Conservation (phyloP, 2,329 filamentous ascomycete species). For the Myriosclerotinia curreyana region DNA sequence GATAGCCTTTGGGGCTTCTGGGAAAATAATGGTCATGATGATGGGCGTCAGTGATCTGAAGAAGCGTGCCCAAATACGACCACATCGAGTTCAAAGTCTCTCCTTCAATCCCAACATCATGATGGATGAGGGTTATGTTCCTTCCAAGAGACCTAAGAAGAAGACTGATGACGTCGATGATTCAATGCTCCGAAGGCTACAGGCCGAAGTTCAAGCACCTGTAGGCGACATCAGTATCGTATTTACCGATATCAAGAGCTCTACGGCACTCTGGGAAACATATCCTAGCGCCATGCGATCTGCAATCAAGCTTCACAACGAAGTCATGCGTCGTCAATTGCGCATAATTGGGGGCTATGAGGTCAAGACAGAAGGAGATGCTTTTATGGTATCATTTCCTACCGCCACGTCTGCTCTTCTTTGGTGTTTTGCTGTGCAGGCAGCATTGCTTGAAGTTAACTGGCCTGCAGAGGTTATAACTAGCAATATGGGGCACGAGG, state of each 20-base stretch:
- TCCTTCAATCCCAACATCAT: slow-evolving; percentile 76
- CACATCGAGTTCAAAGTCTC: slow-evolving; percentile 71
- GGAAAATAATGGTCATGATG: slow-evolving; percentile 99
- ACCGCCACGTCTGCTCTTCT: slow-evolving; percentile 91
- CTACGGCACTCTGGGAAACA: slow-evolving; percentile 92
- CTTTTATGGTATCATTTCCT: slow-evolving; percentile 98
- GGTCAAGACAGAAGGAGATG: slow-evolving; percentile 99
- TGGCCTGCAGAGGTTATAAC: slow-evolving; percentile 94
- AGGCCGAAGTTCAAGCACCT: slow-evolving; percentile 86
- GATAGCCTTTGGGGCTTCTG: slow-evolving; percentile 89
- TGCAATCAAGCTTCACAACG: slow-evolving; percentile 96
- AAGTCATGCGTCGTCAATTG: slow-evolving; percentile 90
- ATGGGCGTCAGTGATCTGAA: slow-evolving; percentile 89
- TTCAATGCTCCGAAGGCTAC: slow-evolving; percentile 80
- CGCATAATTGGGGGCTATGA: slow-evolving; percentile 95
- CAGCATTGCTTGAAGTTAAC: slow-evolving; percentile 77
- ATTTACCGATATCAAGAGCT: slow-evolving; percentile 99
- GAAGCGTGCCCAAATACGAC: slow-evolving; percentile 70
- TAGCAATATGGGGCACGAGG: slow-evolving; percentile 78
- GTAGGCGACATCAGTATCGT: slow-evolving; percentile 89
- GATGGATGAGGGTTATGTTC: slow-evolving; percentile 66
- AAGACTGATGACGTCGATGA: slow-evolving; percentile 66
- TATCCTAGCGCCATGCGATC: slow-evolving; percentile 94
- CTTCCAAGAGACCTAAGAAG: slow-evolving; percentile 62
- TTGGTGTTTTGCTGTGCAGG: slow-evolving; percentile 96